Conservation (phyloP, 257 asterid species). For the Striga asiatica region DNA sequence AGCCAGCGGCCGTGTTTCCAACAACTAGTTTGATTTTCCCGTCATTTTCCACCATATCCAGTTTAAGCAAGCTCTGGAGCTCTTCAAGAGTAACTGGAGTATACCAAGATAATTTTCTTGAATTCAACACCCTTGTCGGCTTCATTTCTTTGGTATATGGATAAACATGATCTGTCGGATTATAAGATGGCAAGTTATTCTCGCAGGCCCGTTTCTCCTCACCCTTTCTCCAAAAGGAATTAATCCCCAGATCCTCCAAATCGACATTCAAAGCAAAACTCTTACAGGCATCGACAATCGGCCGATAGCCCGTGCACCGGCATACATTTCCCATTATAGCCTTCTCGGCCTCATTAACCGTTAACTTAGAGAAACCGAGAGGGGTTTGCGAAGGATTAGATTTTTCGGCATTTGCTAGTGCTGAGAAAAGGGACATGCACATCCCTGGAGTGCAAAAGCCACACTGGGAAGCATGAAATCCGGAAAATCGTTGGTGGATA, state of each 20-base stretch:
- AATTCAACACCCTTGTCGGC: slow-evolving; percentile 16
- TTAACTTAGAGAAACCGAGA: slow-evolving; percentile 43
- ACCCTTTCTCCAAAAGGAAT: slow-evolving; percentile 46
- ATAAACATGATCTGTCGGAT: slow-evolving; percentile 21
- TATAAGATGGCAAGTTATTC: slow-evolving; percentile 29
- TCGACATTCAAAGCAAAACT: slow-evolving; percentile 52
- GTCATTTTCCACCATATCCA: slow-evolving; percentile 16
- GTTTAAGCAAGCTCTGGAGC: slow-evolving; percentile 27
- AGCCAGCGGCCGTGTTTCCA: neutral
- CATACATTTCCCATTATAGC: slow-evolving; percentile 40
- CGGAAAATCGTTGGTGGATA: slow-evolving; percentile 57
- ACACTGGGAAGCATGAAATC: slow-evolving; percentile 75
- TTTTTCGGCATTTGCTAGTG: slow-evolving; percentile 44
- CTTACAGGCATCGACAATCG: slow-evolving; percentile 70
- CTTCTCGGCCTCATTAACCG: slow-evolving; percentile 54
- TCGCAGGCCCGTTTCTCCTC: slow-evolving; percentile 23
- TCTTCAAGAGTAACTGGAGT: slow-evolving; percentile 35
- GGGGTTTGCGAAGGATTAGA: slow-evolving; percentile 22
- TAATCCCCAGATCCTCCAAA: slow-evolving; percentile 64
- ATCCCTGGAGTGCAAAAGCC: slow-evolving; percentile 76
- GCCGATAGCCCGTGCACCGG: neutral
- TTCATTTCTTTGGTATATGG: slow-evolving; percentile 24
- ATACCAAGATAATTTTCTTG: slow-evolving; percentile 31
- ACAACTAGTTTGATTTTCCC: neutral
- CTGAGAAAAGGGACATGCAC: slow-evolving; percentile 59